Evolutionary conservation across 768 basidiomycete species (phyloP).

Genomic region (Tylopilus sp.): DNA sequence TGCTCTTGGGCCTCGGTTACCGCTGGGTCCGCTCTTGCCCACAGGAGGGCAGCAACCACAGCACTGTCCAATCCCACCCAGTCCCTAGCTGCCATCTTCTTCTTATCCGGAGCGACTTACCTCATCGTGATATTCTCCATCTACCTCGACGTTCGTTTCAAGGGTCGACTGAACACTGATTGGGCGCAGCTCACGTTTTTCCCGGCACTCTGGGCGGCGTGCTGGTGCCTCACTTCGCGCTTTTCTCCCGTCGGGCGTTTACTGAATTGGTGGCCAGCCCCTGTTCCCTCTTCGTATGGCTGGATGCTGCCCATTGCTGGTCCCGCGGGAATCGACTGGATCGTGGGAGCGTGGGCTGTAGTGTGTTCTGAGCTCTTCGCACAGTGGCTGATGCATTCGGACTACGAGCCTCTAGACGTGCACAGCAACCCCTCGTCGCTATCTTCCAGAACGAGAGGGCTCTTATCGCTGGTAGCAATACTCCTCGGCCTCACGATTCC

Average conservation of each 20-base stretch:
- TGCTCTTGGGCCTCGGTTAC: conserved; percentile 39
- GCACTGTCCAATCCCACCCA: conserved; percentile 53
- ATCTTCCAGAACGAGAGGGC: conserved; percentile 24
- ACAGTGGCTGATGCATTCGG: conserved; percentile 52
- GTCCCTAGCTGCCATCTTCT: conserved; percentile 46
- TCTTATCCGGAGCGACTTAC: conserved; percentile 44
- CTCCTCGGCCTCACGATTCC: conserved; percentile 53
- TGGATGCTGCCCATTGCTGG: conserved; percentile 66
- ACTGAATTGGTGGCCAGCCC: conserved; percentile 58
- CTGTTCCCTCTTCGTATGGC: conserved; percentile 51
- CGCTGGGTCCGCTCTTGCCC: conserved; percentile 40
- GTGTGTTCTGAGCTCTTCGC: conserved; percentile 53
- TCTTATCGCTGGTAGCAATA: conserved; percentile 36
- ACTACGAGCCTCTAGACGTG: conserved; percentile 12
- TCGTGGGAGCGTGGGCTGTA: conserved; percentile 72
- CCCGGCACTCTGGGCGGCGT: conserved; percentile 64
- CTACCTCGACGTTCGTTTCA: conserved; percentile 38
- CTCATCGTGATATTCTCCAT: conserved; percentile 38
- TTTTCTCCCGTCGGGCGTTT: conserved; percentile 69
- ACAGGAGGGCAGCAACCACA: conserved; percentile 41
- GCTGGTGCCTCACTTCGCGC: conserved; percentile 53
- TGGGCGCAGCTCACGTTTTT: conserved; percentile 56
- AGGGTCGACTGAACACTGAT: conserved; percentile 23
- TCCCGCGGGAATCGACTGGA: conserved; percentile 64
- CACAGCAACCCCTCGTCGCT: conserved; percentile 4